phyloP scores from a whole-genome alignment of 345 rosid species.

The Erysimum cheiranthoides region DNA sequence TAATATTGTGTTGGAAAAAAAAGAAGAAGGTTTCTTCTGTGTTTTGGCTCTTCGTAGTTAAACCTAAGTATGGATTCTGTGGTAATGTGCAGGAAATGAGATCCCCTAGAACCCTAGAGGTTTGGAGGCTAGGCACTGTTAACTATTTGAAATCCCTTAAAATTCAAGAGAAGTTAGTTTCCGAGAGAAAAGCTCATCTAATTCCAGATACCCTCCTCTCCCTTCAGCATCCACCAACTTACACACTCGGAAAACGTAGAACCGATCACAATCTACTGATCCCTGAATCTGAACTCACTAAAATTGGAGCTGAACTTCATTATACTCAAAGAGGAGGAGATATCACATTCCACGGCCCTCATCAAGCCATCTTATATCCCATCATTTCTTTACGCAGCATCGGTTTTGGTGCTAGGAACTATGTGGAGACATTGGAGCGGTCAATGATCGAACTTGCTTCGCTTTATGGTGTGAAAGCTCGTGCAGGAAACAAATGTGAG shows the following conservation, averaged over 20 bases:
- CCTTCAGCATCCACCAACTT: slow-evolving; percentile 87
- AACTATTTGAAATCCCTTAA: slow-evolving; percentile 78
- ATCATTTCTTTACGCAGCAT: slow-evolving; percentile 73
- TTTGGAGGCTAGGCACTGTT: slow-evolving; percentile 77
- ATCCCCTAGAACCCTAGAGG: slow-evolving; percentile 59
- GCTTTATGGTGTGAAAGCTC: slow-evolving; percentile 71
- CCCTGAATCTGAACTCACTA: slow-evolving; percentile 63
- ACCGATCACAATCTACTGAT: slow-evolving; percentile 82
- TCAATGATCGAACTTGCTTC: slow-evolving; percentile 81
- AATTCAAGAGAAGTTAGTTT: slow-evolving; percentile 73
- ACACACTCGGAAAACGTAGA: slow-evolving; percentile 76
- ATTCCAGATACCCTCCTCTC: slow-evolving; percentile 74
- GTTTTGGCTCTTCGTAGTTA: not conserved
- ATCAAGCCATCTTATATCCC: slow-evolving; percentile 81
- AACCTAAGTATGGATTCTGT: not conserved
- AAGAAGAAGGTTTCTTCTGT: not conserved
- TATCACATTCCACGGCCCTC: slow-evolving; percentile 90
- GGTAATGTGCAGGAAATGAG: slow-evolving; percentile 61
- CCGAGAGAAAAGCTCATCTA: slow-evolving; percentile 58
- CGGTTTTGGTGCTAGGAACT: slow-evolving; percentile 75
- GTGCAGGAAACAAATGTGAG: slow-evolving; percentile 71
- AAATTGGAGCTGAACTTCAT: slow-evolving; percentile 82
- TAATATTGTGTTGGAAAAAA: not conserved
- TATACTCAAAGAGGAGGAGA: slow-evolving; percentile 95
- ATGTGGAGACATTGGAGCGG: slow-evolving; percentile 76